Conservation (phyloP, 176 grass and related monocot genomes). For the Oryza glumipatula region DNA sequence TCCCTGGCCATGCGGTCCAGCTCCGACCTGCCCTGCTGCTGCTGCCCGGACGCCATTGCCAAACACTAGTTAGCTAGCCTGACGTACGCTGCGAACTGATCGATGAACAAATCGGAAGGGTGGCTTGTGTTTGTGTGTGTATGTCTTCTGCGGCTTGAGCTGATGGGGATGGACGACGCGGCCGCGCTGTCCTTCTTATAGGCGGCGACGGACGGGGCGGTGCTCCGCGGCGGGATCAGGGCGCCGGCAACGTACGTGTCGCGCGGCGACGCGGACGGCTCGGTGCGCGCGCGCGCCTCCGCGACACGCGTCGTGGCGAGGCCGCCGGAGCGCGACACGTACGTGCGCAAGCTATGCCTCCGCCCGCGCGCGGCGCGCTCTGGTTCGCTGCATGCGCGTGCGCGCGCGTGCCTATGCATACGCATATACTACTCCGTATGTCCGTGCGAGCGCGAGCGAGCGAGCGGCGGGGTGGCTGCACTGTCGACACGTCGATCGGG, state of each 20-base stretch:
- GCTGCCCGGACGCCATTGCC: constrained; percentile 56
- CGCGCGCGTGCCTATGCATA: too few relatives aligned
- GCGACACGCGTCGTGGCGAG: not conserved
- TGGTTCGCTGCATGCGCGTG: not conserved
- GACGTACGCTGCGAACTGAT: too few relatives aligned
- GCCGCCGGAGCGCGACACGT: constrained; percentile 24
- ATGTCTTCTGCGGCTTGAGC: not conserved
- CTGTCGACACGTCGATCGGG: not conserved
- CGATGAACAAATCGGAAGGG: too few relatives aligned
- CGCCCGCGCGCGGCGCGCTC: not conserved
- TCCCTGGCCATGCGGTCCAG: constrained; percentile 61
- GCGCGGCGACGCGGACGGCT: constrained; percentile 37
- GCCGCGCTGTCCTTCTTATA: constrained; percentile 22
- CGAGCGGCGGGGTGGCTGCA: not conserved
- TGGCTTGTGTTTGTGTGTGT: not conserved
- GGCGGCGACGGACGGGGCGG: not conserved
- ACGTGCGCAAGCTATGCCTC: not conserved
- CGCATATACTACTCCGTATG: too few relatives aligned
- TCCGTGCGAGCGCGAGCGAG: too few relatives aligned
- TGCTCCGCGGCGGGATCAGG: not conserved
- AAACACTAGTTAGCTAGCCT: too few relatives aligned
- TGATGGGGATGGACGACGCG: not conserved
- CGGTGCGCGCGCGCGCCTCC: not conserved
- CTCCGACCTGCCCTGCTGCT: constrained; percentile 52
- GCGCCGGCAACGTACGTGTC: constrained; percentile 29